A percentile compares a stretch with the other conserved stretches of the same genome.
Conservation (phyloP, 345 rosid species). For the Gossypium mustelinum region DNA sequence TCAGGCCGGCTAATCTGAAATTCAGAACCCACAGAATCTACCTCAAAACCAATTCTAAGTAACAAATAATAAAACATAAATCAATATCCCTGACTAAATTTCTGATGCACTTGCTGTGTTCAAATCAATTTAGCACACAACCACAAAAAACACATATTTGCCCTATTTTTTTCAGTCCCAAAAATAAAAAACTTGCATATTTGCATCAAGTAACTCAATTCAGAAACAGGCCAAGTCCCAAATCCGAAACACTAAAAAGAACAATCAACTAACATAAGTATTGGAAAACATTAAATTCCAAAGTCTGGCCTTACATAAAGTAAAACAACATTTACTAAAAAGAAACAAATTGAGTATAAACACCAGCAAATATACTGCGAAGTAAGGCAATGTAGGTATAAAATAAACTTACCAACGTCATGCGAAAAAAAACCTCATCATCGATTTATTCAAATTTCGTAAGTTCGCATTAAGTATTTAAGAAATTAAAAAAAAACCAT, state of each 20-base stretch:
- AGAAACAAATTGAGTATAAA: not conserved
- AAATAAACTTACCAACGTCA: not conserved
- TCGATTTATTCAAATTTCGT: not conserved
- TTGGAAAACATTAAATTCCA: not conserved
- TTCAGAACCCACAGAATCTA: slow-evolving; percentile 24
- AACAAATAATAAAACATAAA: not conserved
- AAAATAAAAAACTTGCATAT: slow-evolving; percentile 4
- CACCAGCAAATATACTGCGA: not conserved
- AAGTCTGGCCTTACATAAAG: not conserved
- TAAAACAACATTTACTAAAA: not conserved
- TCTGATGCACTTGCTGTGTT: not conserved
- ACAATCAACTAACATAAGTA: not conserved
- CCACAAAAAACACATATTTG: not conserved
- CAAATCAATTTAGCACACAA: not conserved
- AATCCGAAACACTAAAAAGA: not conserved
- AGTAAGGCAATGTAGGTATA: not conserved
- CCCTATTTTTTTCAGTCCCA: not conserved
- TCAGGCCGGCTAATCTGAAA: slow-evolving; percentile 84
- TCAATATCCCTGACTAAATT: not conserved
- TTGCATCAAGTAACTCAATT: not conserved
- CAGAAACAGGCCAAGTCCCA: not conserved
- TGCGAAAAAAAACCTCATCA: not conserved
- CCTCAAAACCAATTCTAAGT: not conserved
- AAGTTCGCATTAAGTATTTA: not conserved
- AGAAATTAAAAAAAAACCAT: not conserved